Percentiles rank a stretch among this genome's conserved stretches.
Conservation (phyloP, 306 rosid species). For the Cucurbita moschata region DNA sequence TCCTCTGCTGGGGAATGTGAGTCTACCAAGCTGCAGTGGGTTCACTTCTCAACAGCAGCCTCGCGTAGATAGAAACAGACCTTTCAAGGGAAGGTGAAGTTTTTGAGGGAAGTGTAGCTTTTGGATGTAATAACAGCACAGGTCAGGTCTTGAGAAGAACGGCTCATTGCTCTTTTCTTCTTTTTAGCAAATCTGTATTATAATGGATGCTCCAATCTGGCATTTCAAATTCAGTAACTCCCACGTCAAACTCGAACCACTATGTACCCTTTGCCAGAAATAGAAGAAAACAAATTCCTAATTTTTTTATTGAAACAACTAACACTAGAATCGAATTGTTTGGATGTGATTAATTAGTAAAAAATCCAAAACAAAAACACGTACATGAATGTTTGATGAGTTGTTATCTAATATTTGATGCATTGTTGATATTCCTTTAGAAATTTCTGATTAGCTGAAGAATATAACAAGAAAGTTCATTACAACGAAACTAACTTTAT, state of each 20-base stretch:
- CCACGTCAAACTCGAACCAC: neutral
- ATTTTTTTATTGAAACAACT: neutral
- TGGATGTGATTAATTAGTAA: neutral
- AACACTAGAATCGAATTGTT: neutral
- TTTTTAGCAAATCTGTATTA: conserved; percentile 3
- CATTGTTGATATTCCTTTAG: no score
- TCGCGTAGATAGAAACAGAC: conserved; percentile 32
- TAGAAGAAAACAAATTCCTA: conserved; percentile 4
- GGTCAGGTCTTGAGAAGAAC: neutral
- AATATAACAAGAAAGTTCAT: no score
- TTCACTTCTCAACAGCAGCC: conserved; percentile 32
- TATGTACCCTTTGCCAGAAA: conserved; percentile 7
- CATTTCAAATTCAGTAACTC: neutral
- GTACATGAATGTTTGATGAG: neutral
- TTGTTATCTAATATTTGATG: no score
- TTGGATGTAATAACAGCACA: conserved; percentile 1
- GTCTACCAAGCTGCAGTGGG: conserved; percentile 25
- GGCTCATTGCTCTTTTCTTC: neutral
- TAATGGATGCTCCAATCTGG: conserved; percentile 1
- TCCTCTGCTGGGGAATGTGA: conserved; percentile 21
- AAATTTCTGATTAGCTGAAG: no score
- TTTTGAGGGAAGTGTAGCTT: conserved; percentile 5
- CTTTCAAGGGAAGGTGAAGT: conserved; percentile 39
- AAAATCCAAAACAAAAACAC: neutral
- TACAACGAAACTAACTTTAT: no score